Percentiles rank a stretch among this genome's conserved stretches.
Conservation (phyloP, 2,329 filamentous ascomycete genomes). For the Botryosphaeria agaves region DNA sequence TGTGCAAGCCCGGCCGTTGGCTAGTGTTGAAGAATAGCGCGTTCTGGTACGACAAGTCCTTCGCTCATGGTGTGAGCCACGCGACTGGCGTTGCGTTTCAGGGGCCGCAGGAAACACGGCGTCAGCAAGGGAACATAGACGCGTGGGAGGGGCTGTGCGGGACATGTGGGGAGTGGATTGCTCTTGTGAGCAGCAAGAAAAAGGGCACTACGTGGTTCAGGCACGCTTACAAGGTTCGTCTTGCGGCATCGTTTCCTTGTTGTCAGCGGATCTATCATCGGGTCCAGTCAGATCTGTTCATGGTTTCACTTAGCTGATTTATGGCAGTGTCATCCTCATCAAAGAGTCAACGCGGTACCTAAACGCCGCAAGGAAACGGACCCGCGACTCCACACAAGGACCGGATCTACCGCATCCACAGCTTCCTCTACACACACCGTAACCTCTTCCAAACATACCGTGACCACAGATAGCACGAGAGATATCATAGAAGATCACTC, state of each 20-base stretch:
- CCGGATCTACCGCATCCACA: background rate
- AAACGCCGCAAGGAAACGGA: background rate
- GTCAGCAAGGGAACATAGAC: conserved; percentile 66
- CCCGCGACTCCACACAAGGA: background rate
- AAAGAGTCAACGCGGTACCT: background rate
- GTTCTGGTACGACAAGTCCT: conserved; percentile 88
- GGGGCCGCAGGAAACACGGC: conserved; percentile 54
- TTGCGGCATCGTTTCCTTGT: background rate
- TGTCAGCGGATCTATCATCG: background rate
- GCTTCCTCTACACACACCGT: background rate
- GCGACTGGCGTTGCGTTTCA: conserved; percentile 65
- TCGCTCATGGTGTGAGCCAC: conserved; percentile 73
- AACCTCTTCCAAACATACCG: too few species aligned
- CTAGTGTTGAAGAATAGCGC: conserved; percentile 78
- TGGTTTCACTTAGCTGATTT: background rate
- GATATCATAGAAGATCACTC: too few species aligned
- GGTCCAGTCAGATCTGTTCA: background rate
- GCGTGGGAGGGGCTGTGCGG: conserved; percentile 69
- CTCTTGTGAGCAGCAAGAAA: conserved; percentile 71
- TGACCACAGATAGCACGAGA: too few species aligned
- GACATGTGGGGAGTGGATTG: conserved; percentile 66
- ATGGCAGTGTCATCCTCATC: background rate
- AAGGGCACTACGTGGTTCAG: conserved; percentile 87
- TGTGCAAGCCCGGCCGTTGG: conserved; percentile 76
- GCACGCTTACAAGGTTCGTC: conserved; percentile 66